Percentiles rank a stretch among this genome's conserved stretches.
Conservation (phyloP, 2,329 filamentous ascomycete species). For the Xylariales sp. region DNA sequence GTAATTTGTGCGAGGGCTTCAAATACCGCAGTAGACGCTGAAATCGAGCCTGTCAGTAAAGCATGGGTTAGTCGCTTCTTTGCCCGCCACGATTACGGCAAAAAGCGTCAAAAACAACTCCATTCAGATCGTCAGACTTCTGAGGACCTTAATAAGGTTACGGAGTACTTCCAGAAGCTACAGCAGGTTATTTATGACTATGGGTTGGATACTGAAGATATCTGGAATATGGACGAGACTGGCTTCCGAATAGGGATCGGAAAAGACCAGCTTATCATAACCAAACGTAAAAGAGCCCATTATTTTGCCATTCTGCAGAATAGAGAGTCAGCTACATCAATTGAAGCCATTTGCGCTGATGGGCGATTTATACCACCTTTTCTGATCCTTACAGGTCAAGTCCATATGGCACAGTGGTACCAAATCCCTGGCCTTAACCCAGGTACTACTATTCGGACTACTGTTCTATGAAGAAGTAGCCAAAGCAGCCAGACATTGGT, state of each 20-base stretch:
- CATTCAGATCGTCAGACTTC: neutral
- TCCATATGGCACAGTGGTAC: constrained; percentile 6
- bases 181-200: neutral
- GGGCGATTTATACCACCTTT: constrained; percentile 7
- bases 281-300: neutral
- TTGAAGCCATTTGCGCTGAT: constrained; percentile 7
- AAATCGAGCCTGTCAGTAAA: neutral
- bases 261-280: constrained; percentile 6
- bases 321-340: constrained; percentile 9
- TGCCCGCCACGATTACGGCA: neutral
- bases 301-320: constrained; percentile 7
- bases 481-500: neutral
- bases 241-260: constrained; percentile 6
- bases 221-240: constrained; percentile 9
- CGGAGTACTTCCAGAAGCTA: constrained; percentile 5
- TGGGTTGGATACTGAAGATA: constrained; percentile 1
- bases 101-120: neutral
- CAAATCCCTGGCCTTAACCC: constrained; percentile 1
- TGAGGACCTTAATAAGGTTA: neutral
- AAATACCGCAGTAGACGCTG: too few relatives aligned
- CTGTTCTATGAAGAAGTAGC: neutral
- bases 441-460: constrained; percentile 4
- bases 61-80: neutral
- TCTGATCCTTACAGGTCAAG: constrained; percentile 6
- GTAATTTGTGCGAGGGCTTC: neutral